Percentiles rank a stretch among this genome's conserved stretches.
phyloP scores from a whole-genome alignment of 805 yeast species.

The Metschnikowia baotianmanensis region DNA sequence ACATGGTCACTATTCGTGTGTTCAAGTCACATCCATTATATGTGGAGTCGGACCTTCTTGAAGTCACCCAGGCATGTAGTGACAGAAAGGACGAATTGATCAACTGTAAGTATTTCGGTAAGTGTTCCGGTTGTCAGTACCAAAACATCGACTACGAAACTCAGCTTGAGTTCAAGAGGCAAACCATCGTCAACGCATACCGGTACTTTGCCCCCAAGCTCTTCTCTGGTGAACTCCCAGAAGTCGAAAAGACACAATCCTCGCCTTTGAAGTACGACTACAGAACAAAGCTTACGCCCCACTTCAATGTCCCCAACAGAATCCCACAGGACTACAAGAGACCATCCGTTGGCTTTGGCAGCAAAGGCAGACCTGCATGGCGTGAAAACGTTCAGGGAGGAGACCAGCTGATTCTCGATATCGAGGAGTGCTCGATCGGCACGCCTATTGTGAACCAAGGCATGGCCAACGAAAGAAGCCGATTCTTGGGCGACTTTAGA shows the following conservation, averaged over 20 bases:
- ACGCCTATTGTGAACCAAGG: slow-evolving; percentile 77
- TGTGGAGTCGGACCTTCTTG: slow-evolving; percentile 71
- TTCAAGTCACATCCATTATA: slow-evolving; percentile 75
- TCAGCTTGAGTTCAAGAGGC: slow-evolving; percentile 69
- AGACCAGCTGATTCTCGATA: slow-evolving; percentile 68
- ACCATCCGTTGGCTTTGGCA: slow-evolving; percentile 88
- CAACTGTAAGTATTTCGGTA: slow-evolving; percentile 82
- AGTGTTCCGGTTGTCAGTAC: slow-evolving; percentile 93
- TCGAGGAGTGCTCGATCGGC: slow-evolving; percentile 92
- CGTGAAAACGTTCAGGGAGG: slow-evolving; percentile 55
- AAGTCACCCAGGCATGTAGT: slow-evolving; percentile 37
- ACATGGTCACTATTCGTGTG: slow-evolving; percentile 63
- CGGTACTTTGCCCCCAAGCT: slow-evolving; percentile 67
- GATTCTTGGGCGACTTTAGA: slow-evolving; percentile 47
- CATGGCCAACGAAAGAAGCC: slow-evolving; percentile 61
- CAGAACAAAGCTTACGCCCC: slow-evolving; percentile 94
- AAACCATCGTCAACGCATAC: slow-evolving; percentile 80
- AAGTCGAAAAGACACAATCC: slow-evolving; percentile 58
- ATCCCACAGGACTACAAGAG: slow-evolving; percentile 35
- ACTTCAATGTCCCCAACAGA: slow-evolving; percentile 74
- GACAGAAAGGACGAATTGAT: slow-evolving; percentile 56
- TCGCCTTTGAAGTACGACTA: slow-evolving; percentile 78
- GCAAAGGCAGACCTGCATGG: slow-evolving; percentile 77
- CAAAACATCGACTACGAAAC: slow-evolving; percentile 72
- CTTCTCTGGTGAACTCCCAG: slow-evolving; percentile 49